These are phyloP conservation scores for Aureobasidium sp. DNA, from an alignment of 2,329 filamentous ascomycete species.

Conservation along the genomic window DNA sequence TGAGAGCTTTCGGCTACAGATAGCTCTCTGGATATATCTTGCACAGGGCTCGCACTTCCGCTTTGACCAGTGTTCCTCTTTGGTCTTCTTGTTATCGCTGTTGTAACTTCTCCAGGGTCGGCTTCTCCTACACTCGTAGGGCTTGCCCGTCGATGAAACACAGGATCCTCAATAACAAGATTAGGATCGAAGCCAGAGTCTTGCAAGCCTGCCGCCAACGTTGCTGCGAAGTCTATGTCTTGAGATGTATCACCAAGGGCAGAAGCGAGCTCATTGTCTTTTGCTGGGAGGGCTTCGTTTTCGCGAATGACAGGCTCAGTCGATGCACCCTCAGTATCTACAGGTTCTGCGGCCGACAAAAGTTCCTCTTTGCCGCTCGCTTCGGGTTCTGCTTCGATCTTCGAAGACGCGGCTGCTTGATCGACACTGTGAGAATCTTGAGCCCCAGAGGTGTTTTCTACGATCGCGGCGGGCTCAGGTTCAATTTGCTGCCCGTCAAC, in stretches of 20 bases:
- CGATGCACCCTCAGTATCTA: background rate
- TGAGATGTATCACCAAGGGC: background rate
- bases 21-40: conserved; percentile 25
- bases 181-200: conserved; percentile 39
- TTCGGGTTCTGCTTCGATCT: background rate
- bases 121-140: conserved; percentile 25
- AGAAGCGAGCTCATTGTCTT: background rate
- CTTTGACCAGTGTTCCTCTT: conserved; percentile 27
- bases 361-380: no score
- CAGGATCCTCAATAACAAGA: conserved; percentile 35
- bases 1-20: background rate
- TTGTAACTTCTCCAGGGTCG: conserved; percentile 24
- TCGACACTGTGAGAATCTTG: background rate
- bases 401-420: background rate
- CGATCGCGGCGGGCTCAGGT: background rate
- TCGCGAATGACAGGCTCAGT: background rate
- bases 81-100: conserved; percentile 16
- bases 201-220: conserved; percentile 37
- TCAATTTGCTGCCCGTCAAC: background rate
- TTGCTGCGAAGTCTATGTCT: conserved; percentile 40
- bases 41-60: conserved; percentile 20
- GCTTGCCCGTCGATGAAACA: conserved; percentile 27
- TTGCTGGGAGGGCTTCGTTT: no score
- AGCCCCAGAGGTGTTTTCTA: no score
- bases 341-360: background rate